Base-by-base conservation (phyloP, 805 yeast species). In the Ogataea ramenticola region DNA sequence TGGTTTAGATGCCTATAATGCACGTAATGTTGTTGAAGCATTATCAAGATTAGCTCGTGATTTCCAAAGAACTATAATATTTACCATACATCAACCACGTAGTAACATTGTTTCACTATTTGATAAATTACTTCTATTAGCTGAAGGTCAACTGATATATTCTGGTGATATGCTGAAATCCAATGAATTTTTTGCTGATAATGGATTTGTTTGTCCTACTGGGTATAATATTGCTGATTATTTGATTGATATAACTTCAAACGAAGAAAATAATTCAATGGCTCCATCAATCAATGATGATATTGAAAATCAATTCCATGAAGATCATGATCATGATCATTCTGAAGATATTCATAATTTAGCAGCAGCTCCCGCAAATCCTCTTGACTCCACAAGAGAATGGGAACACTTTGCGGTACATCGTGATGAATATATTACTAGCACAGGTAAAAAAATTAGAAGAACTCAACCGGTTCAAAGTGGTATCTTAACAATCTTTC, bases 21-120 rank as follows among this genome's bases (percentile, higher is more conserved):
- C 99, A 1, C 80, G 78, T 57, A 88, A 90, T 54, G 99, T 93
- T 8, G 72, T 93, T 37, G 97, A 89, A 48, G 76, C 88, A 48
- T 71, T 93, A 38, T 91, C 86, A 2, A 75, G 84, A 45, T 71
- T 93, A 46, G 87, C 97, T 0, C 73, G 80, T 46, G 83, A 80
- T 54, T 86, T 82, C 61, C 81, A 85, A 47, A 79, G 98, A 58
- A 91, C 99, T 0, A 80, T 93, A 40, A 78, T 93, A 2, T 84
- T 93, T 60, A 88, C 99, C 0, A 93, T 93, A 51, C 99, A 93
- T 66, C 99, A 93, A 60, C 99, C 99, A 11, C 75, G 99, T 57
- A 86, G 96, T 45, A 93, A 93, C 57, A 91, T 93, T 60, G 97
- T 93, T 30, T 82, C 96, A 0, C 66, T 87, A 45, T 93, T 93